A percentile compares a stretch with the other conserved stretches of the same genome.
phyloP scores from a whole-genome alignment of 306 rosid genomes.

The Styphnolobium japonicum region DNA sequence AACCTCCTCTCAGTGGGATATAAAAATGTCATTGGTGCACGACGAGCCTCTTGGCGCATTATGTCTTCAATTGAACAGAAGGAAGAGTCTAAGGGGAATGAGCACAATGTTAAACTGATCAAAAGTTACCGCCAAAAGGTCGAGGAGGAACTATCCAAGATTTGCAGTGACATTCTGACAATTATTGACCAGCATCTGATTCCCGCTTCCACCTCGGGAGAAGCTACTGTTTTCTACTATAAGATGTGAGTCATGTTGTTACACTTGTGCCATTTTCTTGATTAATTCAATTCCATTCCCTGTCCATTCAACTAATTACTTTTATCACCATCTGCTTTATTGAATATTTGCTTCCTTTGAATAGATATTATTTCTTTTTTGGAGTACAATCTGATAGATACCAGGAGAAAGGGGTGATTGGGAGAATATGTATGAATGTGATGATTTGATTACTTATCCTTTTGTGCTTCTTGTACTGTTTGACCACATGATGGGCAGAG shows the following conservation, averaged over 20 bases:
- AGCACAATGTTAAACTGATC: constrained; percentile 67
- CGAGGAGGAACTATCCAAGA: constrained; percentile 82
- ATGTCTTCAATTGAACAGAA: constrained; percentile 97
- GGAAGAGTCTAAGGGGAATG: constrained; percentile 90
- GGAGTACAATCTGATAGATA: not conserved
- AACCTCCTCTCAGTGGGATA: constrained; percentile 96
- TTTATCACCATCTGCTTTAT: not conserved
- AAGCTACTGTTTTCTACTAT: constrained; percentile 92
- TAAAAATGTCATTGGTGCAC: constrained; percentile 89
- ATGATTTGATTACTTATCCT: not conserved
- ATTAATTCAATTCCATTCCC: not conserved
- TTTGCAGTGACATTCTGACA: constrained; percentile 73
- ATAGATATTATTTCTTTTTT: not conserved
- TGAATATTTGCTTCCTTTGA: not conserved
- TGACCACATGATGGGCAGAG: not conserved
- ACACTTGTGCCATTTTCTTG: not conserved
- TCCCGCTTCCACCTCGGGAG: constrained; percentile 73
- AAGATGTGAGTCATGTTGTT: constrained; percentile 64
- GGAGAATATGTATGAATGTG: not conserved
- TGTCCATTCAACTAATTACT: not conserved
- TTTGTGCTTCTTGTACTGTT: not conserved
- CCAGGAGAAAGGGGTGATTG: not conserved
- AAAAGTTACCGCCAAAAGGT: constrained; percentile 79
- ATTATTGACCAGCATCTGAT: constrained; percentile 81
- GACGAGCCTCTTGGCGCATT: constrained; percentile 95